Conservation (phyloP, 495 filamentous ascomycete species). For the Darksidea phi region DNA sequence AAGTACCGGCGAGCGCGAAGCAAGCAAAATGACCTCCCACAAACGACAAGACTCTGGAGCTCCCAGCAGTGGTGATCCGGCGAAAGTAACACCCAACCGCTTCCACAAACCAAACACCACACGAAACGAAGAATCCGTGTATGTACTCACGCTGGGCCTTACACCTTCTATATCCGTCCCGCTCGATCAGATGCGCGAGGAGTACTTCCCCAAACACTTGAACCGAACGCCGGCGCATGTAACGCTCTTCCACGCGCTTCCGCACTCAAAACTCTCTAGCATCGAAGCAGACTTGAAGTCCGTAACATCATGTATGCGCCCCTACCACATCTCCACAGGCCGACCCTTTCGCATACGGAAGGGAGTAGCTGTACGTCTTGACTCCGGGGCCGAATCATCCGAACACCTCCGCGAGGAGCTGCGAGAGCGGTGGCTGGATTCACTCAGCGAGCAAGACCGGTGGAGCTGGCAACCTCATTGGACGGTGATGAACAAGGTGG, state of each 20-base stretch:
- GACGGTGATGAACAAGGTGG: conserved; percentile 31
- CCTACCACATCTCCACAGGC: conserved; percentile 15
- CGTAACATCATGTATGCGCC: neutral
- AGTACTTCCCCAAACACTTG: conserved; percentile 21
- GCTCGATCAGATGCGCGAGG: conserved; percentile 14
- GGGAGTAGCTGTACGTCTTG: conserved; percentile 15
- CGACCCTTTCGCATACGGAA: conserved; percentile 19
- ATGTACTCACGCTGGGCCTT: conserved; percentile 23
- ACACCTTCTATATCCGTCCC: conserved; percentile 10
- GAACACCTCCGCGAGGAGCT: conserved; percentile 16
- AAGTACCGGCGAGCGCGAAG: no score
- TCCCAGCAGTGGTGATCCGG: no score
- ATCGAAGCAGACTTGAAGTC: conserved; percentile 8
- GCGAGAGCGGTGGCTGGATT: conserved; percentile 14
- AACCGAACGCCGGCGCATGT: conserved; percentile 28
- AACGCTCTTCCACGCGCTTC: conserved; percentile 32
- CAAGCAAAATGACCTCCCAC: no score
- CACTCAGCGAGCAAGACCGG: conserved; percentile 21
- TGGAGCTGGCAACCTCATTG: conserved; percentile 20
- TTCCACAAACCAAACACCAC: conserved; percentile 17
- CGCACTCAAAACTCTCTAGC: conserved; percentile 14
- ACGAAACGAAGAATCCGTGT: conserved; percentile 9
- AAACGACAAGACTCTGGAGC: no score
- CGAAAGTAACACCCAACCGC: no score
- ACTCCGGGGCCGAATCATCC: neutral